Conservation (phyloP, 495 filamentous ascomycete genomes). For the Tuber microsphaerosporum region DNA sequence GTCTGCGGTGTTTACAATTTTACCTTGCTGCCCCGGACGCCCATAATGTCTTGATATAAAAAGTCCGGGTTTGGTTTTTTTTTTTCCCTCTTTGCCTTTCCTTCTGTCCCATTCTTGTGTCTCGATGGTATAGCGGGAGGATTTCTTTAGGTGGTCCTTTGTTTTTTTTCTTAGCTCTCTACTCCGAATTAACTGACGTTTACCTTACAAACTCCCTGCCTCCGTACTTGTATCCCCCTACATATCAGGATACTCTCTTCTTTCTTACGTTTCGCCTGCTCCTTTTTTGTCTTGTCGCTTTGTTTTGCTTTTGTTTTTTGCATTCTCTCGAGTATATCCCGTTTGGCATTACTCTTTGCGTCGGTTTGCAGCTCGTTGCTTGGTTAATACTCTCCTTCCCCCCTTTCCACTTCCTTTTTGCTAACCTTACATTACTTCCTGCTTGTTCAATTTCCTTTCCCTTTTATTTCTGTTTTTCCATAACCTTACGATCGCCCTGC, state of each 20-base stretch:
- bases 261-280: conserved; percentile 4
- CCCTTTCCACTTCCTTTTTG: background rate
- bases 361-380: background rate
- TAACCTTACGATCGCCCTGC: background rate
- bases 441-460: background rate
- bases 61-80: conserved; percentile 1
- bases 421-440: background rate
- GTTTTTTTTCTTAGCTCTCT: background rate
- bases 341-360: conserved; percentile 6
- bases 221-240: background rate
- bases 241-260: conserved; percentile 17
- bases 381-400: background rate
- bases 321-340: conserved; percentile 18
- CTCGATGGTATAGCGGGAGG: background rate
- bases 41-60: conserved; percentile 5
- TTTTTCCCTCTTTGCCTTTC: background rate
- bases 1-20: background rate
- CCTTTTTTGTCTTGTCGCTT: conserved; percentile 5
- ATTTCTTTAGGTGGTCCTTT: background rate
- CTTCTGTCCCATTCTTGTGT: background rate
- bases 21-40: background rate
- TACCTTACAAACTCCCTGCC: background rate
- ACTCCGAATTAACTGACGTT: background rate
- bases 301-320: conserved; percentile 17
- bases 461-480: background rate